Base-by-base conservation (phyloP, 208 protist genomes). In the Leishmania tarentolae region DNA sequence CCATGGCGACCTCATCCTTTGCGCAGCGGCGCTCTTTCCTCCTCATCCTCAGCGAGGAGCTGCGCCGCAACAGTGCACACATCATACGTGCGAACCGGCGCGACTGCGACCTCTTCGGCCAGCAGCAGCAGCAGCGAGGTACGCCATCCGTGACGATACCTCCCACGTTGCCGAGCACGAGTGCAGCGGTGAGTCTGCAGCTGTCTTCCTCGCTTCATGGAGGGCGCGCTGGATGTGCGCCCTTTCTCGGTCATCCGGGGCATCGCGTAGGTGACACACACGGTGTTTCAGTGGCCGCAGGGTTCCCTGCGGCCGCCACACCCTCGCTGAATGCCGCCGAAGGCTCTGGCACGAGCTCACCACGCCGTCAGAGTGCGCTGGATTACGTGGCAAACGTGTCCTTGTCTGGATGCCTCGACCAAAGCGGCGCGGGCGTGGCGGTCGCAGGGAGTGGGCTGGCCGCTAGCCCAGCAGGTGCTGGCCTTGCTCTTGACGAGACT, bases 11-110 rank as follows among this genome's bases (percentile, higher is more conserved):
- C 19, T 84, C 87, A 24, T 83, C 86, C 7, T 80, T 91, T 53
- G 77, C 76, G 8, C 90, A 92, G 83, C 84, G 90, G 44, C 83
- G 83, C 24, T 65, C 82, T 37, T 94, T 94, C 46, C 65, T 94
- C 44, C 46, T 66, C 31, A 83, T 84, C 9, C 86, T 94, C 37
- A 81, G 82, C 47, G 80, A 82, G 6, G 85, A 92, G 52, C 71
- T 94, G 46, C 47, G 76, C 31, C 74, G 81, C 35, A 74, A 86
- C 66, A 50, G 83, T 75, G 72, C 86, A 1, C 47, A 75, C 61
- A 90, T 94, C 42, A 66, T 81, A n/a, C 86, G 79, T 57, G 88
- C 90, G 11, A 92, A 90, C 70, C 71, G 63, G 35, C 84, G 83
- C 28, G 90, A 94, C 83, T 89, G 85, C 79, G 80, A 88, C 28